A percentile compares a stretch with the other conserved stretches of the same genome.
phyloP scores from a whole-genome alignment of 2,329 filamentous ascomycete genomes.

The Magnaporthiopsis poae region DNA sequence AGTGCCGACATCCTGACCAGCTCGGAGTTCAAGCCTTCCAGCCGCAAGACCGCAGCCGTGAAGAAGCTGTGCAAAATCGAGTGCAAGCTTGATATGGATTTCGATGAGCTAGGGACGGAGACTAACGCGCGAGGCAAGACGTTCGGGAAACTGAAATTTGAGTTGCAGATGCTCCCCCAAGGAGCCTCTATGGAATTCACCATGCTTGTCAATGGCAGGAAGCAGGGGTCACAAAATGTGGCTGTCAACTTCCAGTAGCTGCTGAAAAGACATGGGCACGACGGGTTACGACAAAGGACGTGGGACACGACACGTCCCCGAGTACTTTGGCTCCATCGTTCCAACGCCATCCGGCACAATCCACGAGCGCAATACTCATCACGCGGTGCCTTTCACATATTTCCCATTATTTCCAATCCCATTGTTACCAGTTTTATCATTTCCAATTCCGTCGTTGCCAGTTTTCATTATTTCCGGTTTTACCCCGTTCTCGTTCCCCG shows the following conservation, averaged over 20 bases:
- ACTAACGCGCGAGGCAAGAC: not conserved
- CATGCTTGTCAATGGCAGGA: conserved; percentile 8
- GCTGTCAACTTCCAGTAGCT: not conserved
- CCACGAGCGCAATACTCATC: too few relatives aligned
- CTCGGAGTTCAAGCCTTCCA: not conserved
- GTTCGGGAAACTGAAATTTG: conserved; percentile 8
- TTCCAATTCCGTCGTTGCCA: too few relatives aligned
- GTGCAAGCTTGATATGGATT: not conserved
- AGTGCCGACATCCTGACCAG: not conserved
- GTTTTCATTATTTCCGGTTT: too few relatives aligned
- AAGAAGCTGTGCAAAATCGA: not conserved
- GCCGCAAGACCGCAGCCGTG: not conserved
- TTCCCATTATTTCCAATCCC: too few relatives aligned
- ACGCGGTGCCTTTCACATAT: too few relatives aligned
- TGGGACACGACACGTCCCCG: too few relatives aligned
- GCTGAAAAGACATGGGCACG: too few relatives aligned
- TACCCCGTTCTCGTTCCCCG: too few relatives aligned
- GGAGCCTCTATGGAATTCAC: conserved; percentile 11
- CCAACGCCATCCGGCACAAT: too few relatives aligned
- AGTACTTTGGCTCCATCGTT: too few relatives aligned
- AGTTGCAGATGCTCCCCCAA: conserved; percentile 12
- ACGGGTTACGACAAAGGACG: too few relatives aligned
- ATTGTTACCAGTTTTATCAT: too few relatives aligned
- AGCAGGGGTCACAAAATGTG: not conserved
- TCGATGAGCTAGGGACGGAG: not conserved